Conservation (phyloP, 169 alveolate genomes). For the Plasmodium knowlesi region DNA sequence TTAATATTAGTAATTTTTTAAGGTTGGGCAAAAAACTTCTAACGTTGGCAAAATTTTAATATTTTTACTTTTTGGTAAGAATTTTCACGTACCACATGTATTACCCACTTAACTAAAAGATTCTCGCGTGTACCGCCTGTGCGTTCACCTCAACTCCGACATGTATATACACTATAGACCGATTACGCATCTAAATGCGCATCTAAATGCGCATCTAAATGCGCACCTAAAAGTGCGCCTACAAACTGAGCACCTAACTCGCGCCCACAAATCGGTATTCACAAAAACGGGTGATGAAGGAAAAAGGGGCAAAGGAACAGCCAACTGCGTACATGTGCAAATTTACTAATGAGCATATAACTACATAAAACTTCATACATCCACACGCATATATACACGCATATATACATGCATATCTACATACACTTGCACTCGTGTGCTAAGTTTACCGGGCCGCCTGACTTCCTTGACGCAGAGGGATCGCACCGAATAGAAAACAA, state of each 20-base stretch:
- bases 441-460: conserved; percentile 5
- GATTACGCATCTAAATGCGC: not conserved
- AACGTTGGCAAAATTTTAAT: too few relatives aligned
- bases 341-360: not conserved
- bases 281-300: not conserved
- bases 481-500: conserved; percentile 15
- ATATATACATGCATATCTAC: not conserved
- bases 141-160: not conserved
- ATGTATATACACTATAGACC: not conserved
- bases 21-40: too few relatives aligned
- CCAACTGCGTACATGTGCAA: not conserved
- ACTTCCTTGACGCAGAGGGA: conserved; percentile 28
- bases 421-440: not conserved
- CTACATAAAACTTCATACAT: not conserved
- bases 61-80: not conserved
- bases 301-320: not conserved
- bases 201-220: not conserved
- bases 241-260: not conserved
- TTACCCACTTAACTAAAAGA: not conserved
- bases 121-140: not conserved
- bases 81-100: not conserved
- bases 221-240: not conserved
- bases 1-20: not conserved
- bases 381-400: too few relatives aligned
- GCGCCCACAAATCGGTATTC: not conserved